A percentile compares a stretch with the other conserved stretches of the same genome.
Evolutionary conservation across 768 basidiomycete genomes (phyloP).

Genomic region (Crucibulum laeve): DNA sequence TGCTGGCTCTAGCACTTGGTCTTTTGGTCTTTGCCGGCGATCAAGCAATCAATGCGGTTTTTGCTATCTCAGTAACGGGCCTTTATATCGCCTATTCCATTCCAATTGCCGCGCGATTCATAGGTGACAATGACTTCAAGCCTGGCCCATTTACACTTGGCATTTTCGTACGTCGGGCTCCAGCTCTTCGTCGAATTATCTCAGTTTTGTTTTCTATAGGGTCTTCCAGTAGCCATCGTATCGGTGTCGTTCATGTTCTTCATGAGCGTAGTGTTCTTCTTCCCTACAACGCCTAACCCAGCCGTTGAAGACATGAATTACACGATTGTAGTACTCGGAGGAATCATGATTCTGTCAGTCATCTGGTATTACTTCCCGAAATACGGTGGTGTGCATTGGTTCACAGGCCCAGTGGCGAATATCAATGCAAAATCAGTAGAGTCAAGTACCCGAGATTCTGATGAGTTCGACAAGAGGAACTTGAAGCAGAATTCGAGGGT

Average conservation of each 20-base stretch:
- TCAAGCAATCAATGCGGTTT: conserved; percentile 57
- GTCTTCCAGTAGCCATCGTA: conserved; percentile 51
- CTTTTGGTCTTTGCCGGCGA: conserved; percentile 57
- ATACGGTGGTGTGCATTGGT: conserved; percentile 77
- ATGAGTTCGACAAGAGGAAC: not conserved
- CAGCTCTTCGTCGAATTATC: not conserved
- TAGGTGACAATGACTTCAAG: conserved; percentile 42
- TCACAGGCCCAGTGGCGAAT: conserved; percentile 58
- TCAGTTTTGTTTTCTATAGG: conserved; percentile 26
- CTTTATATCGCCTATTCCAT: conserved; percentile 50
- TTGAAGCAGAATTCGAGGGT: not conserved
- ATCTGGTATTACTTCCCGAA: conserved; percentile 68
- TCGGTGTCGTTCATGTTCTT: conserved; percentile 67
- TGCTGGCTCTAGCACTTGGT: conserved; percentile 45
- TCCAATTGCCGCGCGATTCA: conserved; percentile 48
- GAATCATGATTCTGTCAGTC: conserved; percentile 53
- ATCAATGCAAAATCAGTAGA: conserved; percentile 12
- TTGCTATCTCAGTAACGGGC: conserved; percentile 40
- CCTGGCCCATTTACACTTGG: conserved; percentile 58
- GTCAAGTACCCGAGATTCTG: not conserved
- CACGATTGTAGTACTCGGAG: conserved; percentile 63
- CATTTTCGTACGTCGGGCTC: conserved; percentile 14
- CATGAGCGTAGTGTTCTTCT: conserved; percentile 59
- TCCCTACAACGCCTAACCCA: conserved; percentile 55
- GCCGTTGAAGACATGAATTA: conserved; percentile 62